Conservation (phyloP, 345 rosid genomes). For the Gossypium herbaceum region DNA sequence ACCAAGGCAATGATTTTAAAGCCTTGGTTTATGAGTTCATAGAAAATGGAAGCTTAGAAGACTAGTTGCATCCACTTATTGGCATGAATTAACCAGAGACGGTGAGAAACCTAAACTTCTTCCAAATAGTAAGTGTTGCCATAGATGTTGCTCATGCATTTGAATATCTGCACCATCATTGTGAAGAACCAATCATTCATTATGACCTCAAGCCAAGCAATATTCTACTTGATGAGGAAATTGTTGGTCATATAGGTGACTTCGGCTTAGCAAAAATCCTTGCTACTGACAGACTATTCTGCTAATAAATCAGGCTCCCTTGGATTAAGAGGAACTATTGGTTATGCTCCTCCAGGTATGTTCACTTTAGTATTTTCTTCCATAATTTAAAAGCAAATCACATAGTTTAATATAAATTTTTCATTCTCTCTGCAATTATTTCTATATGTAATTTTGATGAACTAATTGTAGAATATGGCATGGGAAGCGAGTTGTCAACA, state of each 20-base stretch:
- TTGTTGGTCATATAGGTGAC: conserved; percentile 7
- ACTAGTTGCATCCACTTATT: conserved; percentile 9
- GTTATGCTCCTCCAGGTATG: not conserved
- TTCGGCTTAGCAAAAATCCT: conserved; percentile 7
- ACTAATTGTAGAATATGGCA: too few species aligned
- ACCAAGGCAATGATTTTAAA: too few species aligned
- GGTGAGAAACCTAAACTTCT: not conserved
- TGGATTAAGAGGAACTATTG: conserved; percentile 19
- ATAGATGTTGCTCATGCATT: conserved; percentile 15
- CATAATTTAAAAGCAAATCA: too few species aligned
- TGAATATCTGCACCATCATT: conserved; percentile 22
- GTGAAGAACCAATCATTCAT: conserved; percentile 12
- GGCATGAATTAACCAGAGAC: not conserved
- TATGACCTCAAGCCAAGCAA: conserved; percentile 26
- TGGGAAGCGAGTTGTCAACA: too few species aligned
- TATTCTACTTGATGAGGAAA: conserved; percentile 9
- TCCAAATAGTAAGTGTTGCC: not conserved
- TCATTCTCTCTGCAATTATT: too few species aligned
- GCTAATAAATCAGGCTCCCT: not conserved
- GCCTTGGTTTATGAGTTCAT: not conserved
- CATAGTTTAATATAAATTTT: too few species aligned
- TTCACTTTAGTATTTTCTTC: too few species aligned
- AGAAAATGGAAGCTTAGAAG: conserved; percentile 15
- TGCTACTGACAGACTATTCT: not conserved
- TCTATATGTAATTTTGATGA: too few species aligned